A percentile compares a stretch with the other conserved stretches of the same genome.
phyloP scores from a whole-genome alignment of 345 rosid species.

The Sisymbrium altissimum region DNA sequence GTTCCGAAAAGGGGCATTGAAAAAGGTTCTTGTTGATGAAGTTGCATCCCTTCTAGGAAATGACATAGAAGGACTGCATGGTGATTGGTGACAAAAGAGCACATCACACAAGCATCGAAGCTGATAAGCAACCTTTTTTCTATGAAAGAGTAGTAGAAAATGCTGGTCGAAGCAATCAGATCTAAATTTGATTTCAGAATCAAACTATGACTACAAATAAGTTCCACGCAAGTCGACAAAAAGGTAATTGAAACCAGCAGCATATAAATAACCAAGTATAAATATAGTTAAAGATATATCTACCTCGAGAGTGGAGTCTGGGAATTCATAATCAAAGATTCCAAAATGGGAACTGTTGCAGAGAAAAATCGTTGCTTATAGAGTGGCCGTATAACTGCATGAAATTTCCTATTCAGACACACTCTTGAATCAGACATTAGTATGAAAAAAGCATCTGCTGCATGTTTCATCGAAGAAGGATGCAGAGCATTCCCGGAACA shows the following conservation, averaged over 20 bases:
- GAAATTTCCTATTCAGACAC: constrained; percentile 64
- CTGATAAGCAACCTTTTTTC: neutral
- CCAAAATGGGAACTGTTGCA: constrained; percentile 62
- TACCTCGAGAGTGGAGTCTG: constrained; percentile 60
- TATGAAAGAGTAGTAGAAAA: neutral
- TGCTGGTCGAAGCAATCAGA: constrained; percentile 1
- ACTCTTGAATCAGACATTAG: constrained; percentile 70
- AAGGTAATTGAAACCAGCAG: neutral
- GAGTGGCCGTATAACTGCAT: constrained; percentile 79
- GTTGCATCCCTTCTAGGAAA: neutral
- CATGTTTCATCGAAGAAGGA: constrained; percentile 52
- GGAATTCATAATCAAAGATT: constrained; percentile 50
- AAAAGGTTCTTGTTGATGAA: neutral
- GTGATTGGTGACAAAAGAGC: neutral
- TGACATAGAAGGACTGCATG: neutral
- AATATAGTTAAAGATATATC: neutral
- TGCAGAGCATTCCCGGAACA: constrained; percentile 25
- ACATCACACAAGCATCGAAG: neutral
- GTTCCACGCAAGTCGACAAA: neutral
- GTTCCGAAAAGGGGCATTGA: neutral
- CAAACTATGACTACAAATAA: neutral
- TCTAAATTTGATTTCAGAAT: neutral
- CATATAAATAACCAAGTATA: neutral
- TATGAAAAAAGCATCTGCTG: constrained; percentile 81
- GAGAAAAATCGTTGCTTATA: constrained; percentile 88